These are phyloP conservation scores for Dalbergia cochinchinensis DNA, from an alignment of 306 rosid species.

Conservation along the genomic window DNA sequence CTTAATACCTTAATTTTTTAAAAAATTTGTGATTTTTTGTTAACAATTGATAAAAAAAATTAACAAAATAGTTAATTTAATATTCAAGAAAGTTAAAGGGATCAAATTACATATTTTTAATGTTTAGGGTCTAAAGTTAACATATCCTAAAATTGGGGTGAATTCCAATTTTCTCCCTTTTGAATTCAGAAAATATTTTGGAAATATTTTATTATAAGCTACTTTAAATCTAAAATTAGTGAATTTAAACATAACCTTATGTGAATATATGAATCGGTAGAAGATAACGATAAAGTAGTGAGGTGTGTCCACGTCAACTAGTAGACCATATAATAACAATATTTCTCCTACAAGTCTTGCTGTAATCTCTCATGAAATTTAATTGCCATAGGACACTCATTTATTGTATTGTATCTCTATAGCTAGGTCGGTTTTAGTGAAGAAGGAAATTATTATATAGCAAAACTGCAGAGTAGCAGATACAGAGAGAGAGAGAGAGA, in stretches of 20 bases:
- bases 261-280: background rate
- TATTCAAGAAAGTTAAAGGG: too few species aligned
- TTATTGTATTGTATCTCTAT: background rate
- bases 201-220: too few species aligned
- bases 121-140: too few species aligned
- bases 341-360: background rate
- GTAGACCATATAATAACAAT: background rate
- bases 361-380: background rate
- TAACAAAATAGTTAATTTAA: too few species aligned
- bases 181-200: too few species aligned
- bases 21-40: too few species aligned
- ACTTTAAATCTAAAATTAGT: background rate
- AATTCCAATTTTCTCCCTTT: too few species aligned
- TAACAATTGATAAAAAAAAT: too few species aligned
- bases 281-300: background rate
- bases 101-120: too few species aligned
- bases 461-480: background rate
- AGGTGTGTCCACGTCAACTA: background rate
- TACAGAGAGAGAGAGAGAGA: background rate
- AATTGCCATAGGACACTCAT: background rate
- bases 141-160: too few species aligned
- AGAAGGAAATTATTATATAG: background rate
- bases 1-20: too few species aligned
- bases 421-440: background rate
- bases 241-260: background rate